These are phyloP conservation scores for Sporisorium iseilematis-ciliati DNA, from an alignment of 1,284 basidiomycete species.

Conservation along the genomic window DNA sequence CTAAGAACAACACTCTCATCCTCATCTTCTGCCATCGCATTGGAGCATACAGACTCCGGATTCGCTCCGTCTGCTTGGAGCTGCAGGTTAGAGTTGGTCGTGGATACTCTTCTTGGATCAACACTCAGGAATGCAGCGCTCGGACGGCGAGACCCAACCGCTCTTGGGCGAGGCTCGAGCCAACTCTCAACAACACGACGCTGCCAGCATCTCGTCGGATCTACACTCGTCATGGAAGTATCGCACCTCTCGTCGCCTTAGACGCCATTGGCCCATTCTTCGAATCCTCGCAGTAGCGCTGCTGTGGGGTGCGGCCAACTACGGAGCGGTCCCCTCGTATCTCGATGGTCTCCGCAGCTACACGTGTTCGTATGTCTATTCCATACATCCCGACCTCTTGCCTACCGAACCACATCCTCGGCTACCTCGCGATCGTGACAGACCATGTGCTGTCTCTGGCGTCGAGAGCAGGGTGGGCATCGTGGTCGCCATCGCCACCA, in stretches of 20 bases:
- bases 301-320: conserved; percentile 38
- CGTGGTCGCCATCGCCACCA: conserved; percentile 39
- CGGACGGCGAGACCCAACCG: conserved; percentile 25
- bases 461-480: conserved; percentile 48
- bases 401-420: conserved; percentile 27
- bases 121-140: conserved; percentile 19
- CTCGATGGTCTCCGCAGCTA: conserved; percentile 41
- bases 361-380: conserved; percentile 43
- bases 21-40: not conserved
- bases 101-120: not conserved
- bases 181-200: conserved; percentile 7
- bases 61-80: not conserved
- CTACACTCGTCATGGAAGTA: not conserved
- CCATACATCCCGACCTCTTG: conserved; percentile 30
- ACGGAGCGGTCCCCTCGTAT: conserved; percentile 38
- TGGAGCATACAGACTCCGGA: not conserved
- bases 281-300: conserved; percentile 34
- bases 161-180: conserved; percentile 16
- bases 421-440: conserved; percentile 37
- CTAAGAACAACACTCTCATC: not conserved
- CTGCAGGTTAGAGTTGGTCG: not conserved
- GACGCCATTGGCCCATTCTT: conserved; percentile 34
- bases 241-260: conserved; percentile 2
- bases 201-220: conserved; percentile 6
- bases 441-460: conserved; percentile 46